A percentile compares a stretch with the other conserved stretches of the same genome.
Conservation (phyloP, 371 early-diverging fungal species). For the Syncephalastrum monosporum region DNA sequence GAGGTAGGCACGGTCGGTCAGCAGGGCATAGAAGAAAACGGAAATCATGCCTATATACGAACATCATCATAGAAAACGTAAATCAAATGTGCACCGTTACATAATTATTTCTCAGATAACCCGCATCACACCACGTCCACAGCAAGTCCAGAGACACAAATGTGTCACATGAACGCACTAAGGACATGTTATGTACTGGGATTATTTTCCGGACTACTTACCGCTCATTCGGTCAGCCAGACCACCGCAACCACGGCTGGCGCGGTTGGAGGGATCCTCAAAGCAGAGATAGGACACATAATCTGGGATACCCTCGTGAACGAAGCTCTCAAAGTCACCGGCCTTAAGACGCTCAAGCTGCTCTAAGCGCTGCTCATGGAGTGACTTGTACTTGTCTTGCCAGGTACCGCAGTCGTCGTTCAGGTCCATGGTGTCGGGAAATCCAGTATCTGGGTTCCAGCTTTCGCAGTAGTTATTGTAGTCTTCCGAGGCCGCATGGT, state of each 20-base stretch:
- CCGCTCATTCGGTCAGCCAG: constrained; percentile 52
- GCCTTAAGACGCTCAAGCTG: constrained; percentile 30
- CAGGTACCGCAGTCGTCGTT: constrained; percentile 50
- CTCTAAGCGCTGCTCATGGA: constrained; percentile 36
- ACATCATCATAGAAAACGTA: not conserved
- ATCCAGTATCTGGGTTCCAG: constrained; percentile 24
- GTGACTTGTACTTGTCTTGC: constrained; percentile 33
- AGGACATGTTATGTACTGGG: not conserved
- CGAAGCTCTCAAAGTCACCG: constrained; percentile 23
- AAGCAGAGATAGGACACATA: constrained; percentile 46
- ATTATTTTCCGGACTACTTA: constrained; percentile 12
- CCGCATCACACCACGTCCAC: too few relatives aligned
- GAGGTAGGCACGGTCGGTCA: constrained; percentile 43
- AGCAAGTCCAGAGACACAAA: too few relatives aligned
- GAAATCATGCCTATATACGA: constrained; percentile 46
- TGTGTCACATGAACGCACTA: constrained; percentile 3
- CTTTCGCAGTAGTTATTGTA: constrained; percentile 37
- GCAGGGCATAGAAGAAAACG: constrained; percentile 46
- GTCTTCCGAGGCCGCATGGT: constrained; percentile 27
- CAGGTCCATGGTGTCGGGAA: constrained; percentile 22
- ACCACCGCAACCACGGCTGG: constrained; percentile 50
- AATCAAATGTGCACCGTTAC: too few relatives aligned
- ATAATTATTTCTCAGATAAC: too few relatives aligned
- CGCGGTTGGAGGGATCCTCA: constrained; percentile 34
- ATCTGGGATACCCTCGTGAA: constrained; percentile 23